Percentiles rank a stretch among this genome's conserved stretches.
These are phyloP conservation scores for Fusarium staphyleae DNA, from an alignment of 2,329 filamentous ascomycete species.

Conservation along the genomic window DNA sequence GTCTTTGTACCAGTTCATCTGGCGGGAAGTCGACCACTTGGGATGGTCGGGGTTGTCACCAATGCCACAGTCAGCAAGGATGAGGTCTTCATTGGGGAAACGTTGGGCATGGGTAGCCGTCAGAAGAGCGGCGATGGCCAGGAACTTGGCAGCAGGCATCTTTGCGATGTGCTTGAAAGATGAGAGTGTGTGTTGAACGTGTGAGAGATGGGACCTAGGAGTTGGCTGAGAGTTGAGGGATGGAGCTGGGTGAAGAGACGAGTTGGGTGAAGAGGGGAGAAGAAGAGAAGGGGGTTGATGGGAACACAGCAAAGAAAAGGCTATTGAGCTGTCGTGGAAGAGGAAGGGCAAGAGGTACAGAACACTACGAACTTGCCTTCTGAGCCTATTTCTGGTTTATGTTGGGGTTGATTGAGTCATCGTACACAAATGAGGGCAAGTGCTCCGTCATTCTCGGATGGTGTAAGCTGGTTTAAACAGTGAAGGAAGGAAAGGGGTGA, in stretches of 20 bases:
- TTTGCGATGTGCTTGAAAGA: neutral
- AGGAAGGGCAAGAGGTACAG: neutral
- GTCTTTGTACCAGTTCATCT: slow-evolving; percentile 54
- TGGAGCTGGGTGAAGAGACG: neutral
- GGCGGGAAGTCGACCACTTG: slow-evolving; percentile 53
- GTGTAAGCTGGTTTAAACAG: neutral
- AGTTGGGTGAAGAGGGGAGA: slow-evolving; percentile 6
- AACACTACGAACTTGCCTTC: neutral
- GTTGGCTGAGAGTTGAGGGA: slow-evolving; percentile 4
- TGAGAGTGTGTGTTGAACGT: neutral
- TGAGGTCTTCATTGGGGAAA: slow-evolving; percentile 47
- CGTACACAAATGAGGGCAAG: slow-evolving; percentile 1
- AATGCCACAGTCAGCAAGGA: slow-evolving; percentile 53
- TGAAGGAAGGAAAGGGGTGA: neutral
- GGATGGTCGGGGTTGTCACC: slow-evolving; percentile 50
- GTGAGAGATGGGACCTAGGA: neutral
- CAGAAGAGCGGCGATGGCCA: slow-evolving; percentile 37
- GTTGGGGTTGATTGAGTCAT: slow-evolving; percentile 15
- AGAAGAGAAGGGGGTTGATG: neutral
- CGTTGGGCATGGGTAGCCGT: slow-evolving; percentile 35
- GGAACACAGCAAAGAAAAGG: neutral
- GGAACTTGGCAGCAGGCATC: slow-evolving; percentile 40
- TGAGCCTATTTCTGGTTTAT: neutral
- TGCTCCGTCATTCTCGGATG: neutral
- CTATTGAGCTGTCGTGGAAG: neutral